Evolutionary conservation across 1,139 yeast species (phyloP).

Genomic region (Debaryomyces subglobosus): DNA sequence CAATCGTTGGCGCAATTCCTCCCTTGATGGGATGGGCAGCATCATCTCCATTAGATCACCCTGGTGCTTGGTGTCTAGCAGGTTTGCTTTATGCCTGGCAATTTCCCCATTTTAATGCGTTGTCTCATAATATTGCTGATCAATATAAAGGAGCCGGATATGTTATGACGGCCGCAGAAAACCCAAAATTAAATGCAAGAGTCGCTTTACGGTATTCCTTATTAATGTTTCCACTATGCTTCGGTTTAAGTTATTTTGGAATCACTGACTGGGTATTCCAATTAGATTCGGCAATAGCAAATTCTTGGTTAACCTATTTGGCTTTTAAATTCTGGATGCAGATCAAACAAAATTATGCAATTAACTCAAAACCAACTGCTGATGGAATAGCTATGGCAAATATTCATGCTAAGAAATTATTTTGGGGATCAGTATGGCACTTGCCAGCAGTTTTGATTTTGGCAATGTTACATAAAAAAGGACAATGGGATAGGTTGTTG

Average conservation of each 20-base stretch:
- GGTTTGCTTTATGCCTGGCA: slow-evolving; percentile 95
- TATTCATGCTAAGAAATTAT: slow-evolving; percentile 75
- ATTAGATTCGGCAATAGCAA: slow-evolving; percentile 76
- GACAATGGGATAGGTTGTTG: slow-evolving; percentile 85
- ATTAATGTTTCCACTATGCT: slow-evolving; percentile 90
- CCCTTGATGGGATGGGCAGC: slow-evolving; percentile 99
- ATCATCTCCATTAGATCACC: slow-evolving; percentile 75
- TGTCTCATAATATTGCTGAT: slow-evolving; percentile 83
- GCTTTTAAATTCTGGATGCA: slow-evolving; percentile 86
- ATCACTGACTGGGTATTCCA: slow-evolving; percentile 84
- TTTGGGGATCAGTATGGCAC: slow-evolving; percentile 96
- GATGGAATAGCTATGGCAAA: slow-evolving; percentile 61
- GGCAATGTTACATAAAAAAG: slow-evolving; percentile 94
- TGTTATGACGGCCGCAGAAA: slow-evolving; percentile 93
- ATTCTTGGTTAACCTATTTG: slow-evolving; percentile 82
- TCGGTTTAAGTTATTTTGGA: slow-evolving; percentile 75
- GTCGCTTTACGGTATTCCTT: slow-evolving; percentile 89
- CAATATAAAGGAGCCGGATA: slow-evolving; percentile 94
- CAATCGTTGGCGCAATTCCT: slow-evolving; percentile 96
- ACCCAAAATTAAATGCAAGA: slow-evolving; percentile 89
- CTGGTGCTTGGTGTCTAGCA: slow-evolving; percentile 96
- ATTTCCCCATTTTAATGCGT: slow-evolving; percentile 94
- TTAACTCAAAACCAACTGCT: slow-evolving; percentile 41
- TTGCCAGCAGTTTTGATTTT: slow-evolving; percentile 85
- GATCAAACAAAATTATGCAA: slow-evolving; percentile 59